Percentiles rank a stretch among this genome's conserved stretches.
These are phyloP conservation scores for Epichloe coenophiala DNA, from an alignment of 2,329 filamentous ascomycete genomes.

Conservation along the genomic window DNA sequence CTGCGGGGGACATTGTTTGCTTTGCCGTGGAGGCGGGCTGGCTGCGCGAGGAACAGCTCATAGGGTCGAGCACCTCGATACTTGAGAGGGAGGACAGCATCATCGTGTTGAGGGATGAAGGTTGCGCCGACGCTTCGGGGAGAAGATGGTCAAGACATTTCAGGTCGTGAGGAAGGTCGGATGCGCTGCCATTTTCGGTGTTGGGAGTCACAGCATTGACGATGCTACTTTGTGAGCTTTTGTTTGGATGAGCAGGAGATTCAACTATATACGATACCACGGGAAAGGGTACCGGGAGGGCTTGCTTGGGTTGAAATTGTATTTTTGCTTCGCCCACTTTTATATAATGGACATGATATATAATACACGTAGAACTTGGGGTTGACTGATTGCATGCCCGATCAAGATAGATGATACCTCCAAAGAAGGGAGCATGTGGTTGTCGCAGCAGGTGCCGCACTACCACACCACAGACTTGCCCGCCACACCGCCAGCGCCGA, in stretches of 20 bases:
- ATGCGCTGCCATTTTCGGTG: no score
- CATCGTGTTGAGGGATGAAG: slow-evolving; percentile 19
- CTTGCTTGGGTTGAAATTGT: background rate
- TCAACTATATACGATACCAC: background rate
- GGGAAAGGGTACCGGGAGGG: background rate
- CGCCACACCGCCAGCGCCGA: background rate
- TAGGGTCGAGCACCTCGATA: slow-evolving; percentile 22
- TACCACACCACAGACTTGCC: no score
- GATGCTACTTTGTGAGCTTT: no score
- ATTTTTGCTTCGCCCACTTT: background rate
- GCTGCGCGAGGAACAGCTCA: slow-evolving; percentile 39
- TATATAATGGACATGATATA: background rate
- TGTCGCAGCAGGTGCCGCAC: background rate
- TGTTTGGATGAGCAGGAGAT: background rate
- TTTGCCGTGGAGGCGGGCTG: slow-evolving; percentile 46
- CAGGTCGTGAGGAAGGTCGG: background rate
- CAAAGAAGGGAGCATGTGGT: no score
- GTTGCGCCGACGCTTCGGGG: slow-evolving; percentile 9
- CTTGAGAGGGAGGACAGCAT: slow-evolving; percentile 29
- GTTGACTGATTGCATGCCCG: no score
- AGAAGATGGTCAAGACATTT: slow-evolving; percentile 14
- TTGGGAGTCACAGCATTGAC: no score
- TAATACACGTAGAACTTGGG: no score
- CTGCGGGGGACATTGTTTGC: slow-evolving; percentile 41
- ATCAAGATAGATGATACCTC: no score